Percentiles rank a stretch among this genome's conserved stretches.
These are phyloP conservation scores for Chalciporus pseudorubinellus DNA, from an alignment of 768 basidiomycete genomes.

Conservation along the genomic window DNA sequence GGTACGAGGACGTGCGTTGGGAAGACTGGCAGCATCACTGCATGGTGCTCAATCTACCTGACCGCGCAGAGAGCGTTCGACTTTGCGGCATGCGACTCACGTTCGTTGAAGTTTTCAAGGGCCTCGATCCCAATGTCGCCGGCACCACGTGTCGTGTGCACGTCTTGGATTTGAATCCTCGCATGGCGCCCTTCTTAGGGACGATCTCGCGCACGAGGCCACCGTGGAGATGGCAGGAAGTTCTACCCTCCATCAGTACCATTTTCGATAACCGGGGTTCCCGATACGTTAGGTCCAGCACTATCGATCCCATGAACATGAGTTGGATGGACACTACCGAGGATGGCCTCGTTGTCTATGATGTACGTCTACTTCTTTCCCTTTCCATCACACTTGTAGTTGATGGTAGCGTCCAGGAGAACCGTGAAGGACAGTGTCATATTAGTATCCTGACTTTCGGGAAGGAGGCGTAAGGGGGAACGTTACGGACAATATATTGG, in stretches of 20 bases:
- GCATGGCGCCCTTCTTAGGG: constrained; percentile 24
- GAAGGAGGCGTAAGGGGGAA: constrained; percentile 14
- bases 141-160: constrained; percentile 27
- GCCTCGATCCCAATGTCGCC: constrained; percentile 1
- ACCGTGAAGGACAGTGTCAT: constrained; percentile 32
- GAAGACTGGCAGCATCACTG: constrained; percentile 48
- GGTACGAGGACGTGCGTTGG: constrained; percentile 51
- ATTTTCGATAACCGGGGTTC: constrained; percentile 26
- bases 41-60: constrained; percentile 33
- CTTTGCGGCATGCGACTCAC: constrained; percentile 31
- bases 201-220: constrained; percentile 25
- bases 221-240: constrained; percentile 33
- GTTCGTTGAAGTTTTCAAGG: constrained; percentile 31
- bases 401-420: constrained; percentile 16
- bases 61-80: constrained; percentile 29
- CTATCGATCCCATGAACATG: constrained; percentile 44
- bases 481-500: constrained; percentile 6
- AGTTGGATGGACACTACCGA: constrained; percentile 56
- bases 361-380: constrained; percentile 39
- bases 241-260: constrained; percentile 26
- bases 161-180: constrained; percentile 30
- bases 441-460: constrained; percentile 35
- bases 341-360: constrained; percentile 56
- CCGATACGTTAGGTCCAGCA: constrained; percentile 34
- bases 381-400: neutral